phyloP scores from a whole-genome alignment of 305 asterid species.

The Andrographis paniculata region DNA sequence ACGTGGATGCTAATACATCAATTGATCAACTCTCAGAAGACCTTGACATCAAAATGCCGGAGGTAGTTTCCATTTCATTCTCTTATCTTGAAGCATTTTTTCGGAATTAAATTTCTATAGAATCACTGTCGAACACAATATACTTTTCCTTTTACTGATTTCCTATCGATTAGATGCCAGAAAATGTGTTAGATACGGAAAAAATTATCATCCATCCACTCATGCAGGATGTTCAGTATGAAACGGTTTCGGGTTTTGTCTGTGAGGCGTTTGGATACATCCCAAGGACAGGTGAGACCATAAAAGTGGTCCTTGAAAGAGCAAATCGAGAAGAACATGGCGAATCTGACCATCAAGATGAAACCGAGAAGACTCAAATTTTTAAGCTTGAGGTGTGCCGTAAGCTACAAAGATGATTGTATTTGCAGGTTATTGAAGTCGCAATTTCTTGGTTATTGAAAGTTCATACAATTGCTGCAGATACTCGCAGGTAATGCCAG shows the following conservation, averaged over 20 bases:
- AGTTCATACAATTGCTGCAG: constrained; percentile 35
- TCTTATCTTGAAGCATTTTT: constrained; percentile 5
- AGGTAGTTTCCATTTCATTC: constrained; percentile 36
- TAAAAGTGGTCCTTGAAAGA: constrained; percentile 76
- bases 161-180: too few species aligned
- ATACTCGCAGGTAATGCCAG: constrained; percentile 95
- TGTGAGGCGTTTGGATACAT: constrained; percentile 98
- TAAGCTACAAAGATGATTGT: too few species aligned
- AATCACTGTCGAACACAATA: too few species aligned
- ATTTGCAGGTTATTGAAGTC: not conserved
- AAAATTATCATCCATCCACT: constrained; percentile 11
- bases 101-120: too few species aligned
- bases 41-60: constrained; percentile 88
- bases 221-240: constrained; percentile 90
- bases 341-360: constrained; percentile 54
- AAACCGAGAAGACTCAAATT: constrained; percentile 54
- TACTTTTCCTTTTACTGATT: too few species aligned
- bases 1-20: constrained; percentile 97
- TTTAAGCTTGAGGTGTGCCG: constrained; percentile 82
- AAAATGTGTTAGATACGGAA: too few species aligned
- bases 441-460: not conserved
- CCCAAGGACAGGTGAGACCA: constrained; percentile 93
- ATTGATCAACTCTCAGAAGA: constrained; percentile 97
- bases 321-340: constrained; percentile 60
- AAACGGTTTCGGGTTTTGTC: constrained; percentile 96